Base-by-base conservation (phyloP, 2,329 filamentous ascomycete species). In the Arthrinium puccinioides region DNA sequence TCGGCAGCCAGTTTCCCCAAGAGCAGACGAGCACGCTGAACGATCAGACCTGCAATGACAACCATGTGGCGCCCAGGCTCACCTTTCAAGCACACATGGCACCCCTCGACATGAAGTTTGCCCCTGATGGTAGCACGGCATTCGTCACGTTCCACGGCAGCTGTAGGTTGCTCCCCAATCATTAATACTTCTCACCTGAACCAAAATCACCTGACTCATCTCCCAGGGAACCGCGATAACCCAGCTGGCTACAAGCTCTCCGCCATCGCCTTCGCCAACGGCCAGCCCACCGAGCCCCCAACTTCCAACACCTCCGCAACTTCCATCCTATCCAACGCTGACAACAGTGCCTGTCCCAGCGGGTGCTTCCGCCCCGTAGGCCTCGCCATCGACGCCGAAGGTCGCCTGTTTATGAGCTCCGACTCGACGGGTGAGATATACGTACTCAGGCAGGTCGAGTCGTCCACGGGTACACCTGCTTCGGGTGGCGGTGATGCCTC, bases 111-210 rank as follows among this genome's bases (percentile, higher is more conserved):
- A 75, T 87, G 51, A 75, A 76, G 39, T 88, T 88, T 62, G 66
- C 74, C 41, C 49, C 64, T 0, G 57, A 67, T 26, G 74, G 73
- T 25, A 70, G 67, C 7, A 69, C 66, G 5, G 82, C 79, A 2
- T 87, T 75, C 61, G 61, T 88, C 18, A 67, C 76, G 1, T 85
- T 87, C 59, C 83, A 85, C 55, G 83, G 84, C 13, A 81, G 74
- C 55, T 86, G 82, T 79, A 55, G 58, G 63, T 59, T 28, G 35
- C 14, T 27, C 7, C 9, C 6, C 20, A 9, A 26, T 9, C 24
- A 26, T n/a, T 9, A 26, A 26, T n/a, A 26, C n/a, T 14, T 6
- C 8, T 21, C 21, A 8, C 14, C 14, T 26, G 24, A 11, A 26
- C 13, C n/a, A 26, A 25, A 10, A 20, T 9, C 13, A n/a, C n/a